Percentiles rank a stretch among this genome's conserved stretches.
Conservation (phyloP, 176 grass and related monocot species). For the Secale cereale region DNA sequence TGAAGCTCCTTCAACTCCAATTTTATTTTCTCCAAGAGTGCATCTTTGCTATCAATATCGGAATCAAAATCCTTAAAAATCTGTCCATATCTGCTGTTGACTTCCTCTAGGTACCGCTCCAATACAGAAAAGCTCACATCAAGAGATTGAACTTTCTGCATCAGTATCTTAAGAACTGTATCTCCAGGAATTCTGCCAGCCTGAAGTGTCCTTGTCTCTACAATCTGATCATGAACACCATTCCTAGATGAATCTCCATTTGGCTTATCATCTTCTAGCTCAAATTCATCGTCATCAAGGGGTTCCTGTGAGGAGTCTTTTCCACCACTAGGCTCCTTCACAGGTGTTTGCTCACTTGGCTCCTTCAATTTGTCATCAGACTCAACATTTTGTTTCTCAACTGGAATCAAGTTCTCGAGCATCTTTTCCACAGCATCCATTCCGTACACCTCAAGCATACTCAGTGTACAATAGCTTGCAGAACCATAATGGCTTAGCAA, state of each 20-base stretch:
- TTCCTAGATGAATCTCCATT: conserved; percentile 43
- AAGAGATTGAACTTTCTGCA: conserved; percentile 96
- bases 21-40: conserved; percentile 61
- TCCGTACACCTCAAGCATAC: conserved; percentile 87
- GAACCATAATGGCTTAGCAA: conserved; percentile 91
- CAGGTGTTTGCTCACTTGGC: conserved; percentile 35
- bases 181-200: conserved; percentile 91
- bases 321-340: conserved; percentile 38
- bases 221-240: conserved; percentile 42
- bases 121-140: conserved; percentile 95
- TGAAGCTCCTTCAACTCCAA: conserved; percentile 68
- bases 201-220: conserved; percentile 59
- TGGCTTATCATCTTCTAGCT: conserved; percentile 45
- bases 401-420: conserved; percentile 90
- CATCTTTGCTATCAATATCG: conserved; percentile 76
- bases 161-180: conserved; percentile 86
- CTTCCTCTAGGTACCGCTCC: conserved; percentile 85
- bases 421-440: conserved; percentile 98
- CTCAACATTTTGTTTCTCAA: conserved; percentile 66
- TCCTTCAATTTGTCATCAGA: conserved; percentile 51
- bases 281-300: conserved; percentile 53
- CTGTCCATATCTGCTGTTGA: conserved; percentile 88
- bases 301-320: conserved; percentile 43
- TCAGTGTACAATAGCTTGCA: conserved; percentile 92
- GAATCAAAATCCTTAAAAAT: conserved; percentile 97